Evolutionary conservation across 768 basidiomycete species (phyloP).

Genomic region (Postia placenta): DNA sequence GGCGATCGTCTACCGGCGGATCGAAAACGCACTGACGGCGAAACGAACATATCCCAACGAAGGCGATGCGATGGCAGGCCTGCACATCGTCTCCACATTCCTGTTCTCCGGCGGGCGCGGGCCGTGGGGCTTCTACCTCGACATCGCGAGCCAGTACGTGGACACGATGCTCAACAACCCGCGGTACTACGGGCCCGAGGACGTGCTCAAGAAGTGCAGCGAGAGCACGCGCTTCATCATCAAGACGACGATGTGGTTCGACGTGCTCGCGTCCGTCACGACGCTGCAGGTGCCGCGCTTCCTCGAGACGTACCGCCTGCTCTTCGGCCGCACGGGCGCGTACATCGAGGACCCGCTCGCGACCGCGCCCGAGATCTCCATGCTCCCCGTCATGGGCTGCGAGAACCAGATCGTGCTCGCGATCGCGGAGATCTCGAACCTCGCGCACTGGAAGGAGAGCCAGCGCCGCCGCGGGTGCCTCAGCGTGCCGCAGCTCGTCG

Average conservation of each 20-base stretch:
- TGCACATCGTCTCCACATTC: constrained; percentile 70
- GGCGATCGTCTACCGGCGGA: constrained; percentile 15
- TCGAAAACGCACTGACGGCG: constrained; percentile 13
- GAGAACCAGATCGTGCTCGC: constrained; percentile 75
- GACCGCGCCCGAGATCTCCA: constrained; percentile 43
- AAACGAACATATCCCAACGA: constrained; percentile 32
- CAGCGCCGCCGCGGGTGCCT: constrained; percentile 38
- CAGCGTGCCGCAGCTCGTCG: constrained; percentile 55
- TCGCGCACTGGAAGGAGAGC: constrained; percentile 60
- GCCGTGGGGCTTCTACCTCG: constrained; percentile 61
- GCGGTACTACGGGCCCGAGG: constrained; percentile 32
- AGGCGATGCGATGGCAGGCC: constrained; percentile 73
- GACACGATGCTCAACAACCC: constrained; percentile 36
- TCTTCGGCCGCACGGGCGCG: constrained; percentile 46
- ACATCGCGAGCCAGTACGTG: constrained; percentile 54
- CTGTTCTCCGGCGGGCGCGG: constrained; percentile 76
- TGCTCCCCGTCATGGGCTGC: constrained; percentile 84
- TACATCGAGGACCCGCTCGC: constrained; percentile 29
- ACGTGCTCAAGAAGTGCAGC: constrained; percentile 38
- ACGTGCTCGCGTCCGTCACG: constrained; percentile 76
- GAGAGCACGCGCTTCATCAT: constrained; percentile 65
- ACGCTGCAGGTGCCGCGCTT: constrained; percentile 54
- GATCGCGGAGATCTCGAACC: constrained; percentile 63
- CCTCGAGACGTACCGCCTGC: constrained; percentile 43
- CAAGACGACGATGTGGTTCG: constrained; percentile 85